Evolutionary conservation across 805 yeast genomes (phyloP).

Genomic region (Yamadazyma phyllophila): DNA sequence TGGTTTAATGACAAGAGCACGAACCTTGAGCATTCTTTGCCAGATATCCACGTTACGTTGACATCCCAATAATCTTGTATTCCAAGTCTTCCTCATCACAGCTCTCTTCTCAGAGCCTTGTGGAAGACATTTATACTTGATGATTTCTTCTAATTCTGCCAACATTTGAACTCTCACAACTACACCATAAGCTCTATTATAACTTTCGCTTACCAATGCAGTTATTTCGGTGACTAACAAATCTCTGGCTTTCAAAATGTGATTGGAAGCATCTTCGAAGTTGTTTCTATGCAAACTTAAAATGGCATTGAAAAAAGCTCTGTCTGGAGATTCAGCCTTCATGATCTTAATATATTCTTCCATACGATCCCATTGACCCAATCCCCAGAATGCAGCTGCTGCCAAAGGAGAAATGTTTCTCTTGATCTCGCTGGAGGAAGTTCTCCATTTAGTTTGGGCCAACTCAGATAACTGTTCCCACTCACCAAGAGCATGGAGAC

Average conservation of each 20-base stretch:
- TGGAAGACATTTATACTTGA: constrained; percentile 80
- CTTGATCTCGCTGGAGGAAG: constrained; percentile 67
- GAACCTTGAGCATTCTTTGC: constrained; percentile 91
- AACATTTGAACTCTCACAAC: constrained; percentile 97
- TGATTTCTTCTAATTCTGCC: constrained; percentile 94
- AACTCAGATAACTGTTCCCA: constrained; percentile 91
- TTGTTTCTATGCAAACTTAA: constrained; percentile 80
- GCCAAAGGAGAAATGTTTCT: constrained; percentile 93
- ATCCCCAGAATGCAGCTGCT: constrained; percentile 99
- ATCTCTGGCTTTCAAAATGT: constrained; percentile 83
- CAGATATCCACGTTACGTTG: constrained; percentile 98
- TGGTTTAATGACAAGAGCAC: constrained; percentile 91
- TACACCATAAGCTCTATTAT: constrained; percentile 94
- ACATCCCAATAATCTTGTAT: constrained; percentile 85
- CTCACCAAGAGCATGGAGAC: constrained; percentile 97
- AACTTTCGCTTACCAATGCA: constrained; percentile 92
- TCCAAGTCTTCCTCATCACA: constrained; percentile 89
- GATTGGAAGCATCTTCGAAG: constrained; percentile 74
- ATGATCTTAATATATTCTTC: constrained; percentile 85
- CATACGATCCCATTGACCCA: constrained; percentile 96
- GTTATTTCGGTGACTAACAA: constrained; percentile 88
- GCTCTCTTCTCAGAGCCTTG: constrained; percentile 77
- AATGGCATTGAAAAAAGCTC: constrained; percentile 92
- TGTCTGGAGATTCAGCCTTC: constrained; percentile 90
- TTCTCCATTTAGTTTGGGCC: constrained; percentile 83